Conservation (phyloP, 2,329 filamentous ascomycete species). For the Fonsecaea pugnacius region DNA sequence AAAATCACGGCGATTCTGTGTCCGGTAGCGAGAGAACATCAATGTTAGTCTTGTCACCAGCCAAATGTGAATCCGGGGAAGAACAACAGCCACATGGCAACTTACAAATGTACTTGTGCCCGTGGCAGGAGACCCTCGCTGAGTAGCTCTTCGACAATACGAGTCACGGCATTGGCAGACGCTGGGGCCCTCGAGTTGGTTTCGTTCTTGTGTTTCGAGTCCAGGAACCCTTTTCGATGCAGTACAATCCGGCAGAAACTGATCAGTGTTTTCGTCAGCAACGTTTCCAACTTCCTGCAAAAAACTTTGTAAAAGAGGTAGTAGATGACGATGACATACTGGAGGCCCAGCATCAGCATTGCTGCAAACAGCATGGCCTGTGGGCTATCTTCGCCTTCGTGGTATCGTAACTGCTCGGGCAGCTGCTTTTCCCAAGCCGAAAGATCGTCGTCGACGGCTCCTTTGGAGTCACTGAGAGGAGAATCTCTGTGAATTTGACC, state of each 20-base stretch:
- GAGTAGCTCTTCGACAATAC: slow-evolving; percentile 33
- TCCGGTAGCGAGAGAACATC: slow-evolving; percentile 10
- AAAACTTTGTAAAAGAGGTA: no score
- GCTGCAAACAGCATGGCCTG: slow-evolving; percentile 24
- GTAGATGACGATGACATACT: slow-evolving; percentile 11
- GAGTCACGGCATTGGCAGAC: slow-evolving; percentile 32
- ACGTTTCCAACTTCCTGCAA: no score
- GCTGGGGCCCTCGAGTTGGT: slow-evolving; percentile 19
- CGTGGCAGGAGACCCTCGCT: slow-evolving; percentile 23
- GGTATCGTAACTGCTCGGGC: slow-evolving; percentile 20
- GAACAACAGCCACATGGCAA: slow-evolving; percentile 10
- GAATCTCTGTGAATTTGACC: slow-evolving; percentile 12
- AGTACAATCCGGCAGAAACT: slow-evolving; percentile 24
- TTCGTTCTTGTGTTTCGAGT: slow-evolving; percentile 18
- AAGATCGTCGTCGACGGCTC: slow-evolving; percentile 24
- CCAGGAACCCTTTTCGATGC: slow-evolving; percentile 25
- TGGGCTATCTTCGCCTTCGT: slow-evolving; percentile 18
- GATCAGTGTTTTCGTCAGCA: slow-evolving; percentile 13
- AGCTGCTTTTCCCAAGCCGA: slow-evolving; percentile 27
- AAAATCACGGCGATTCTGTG: slow-evolving; percentile 25
- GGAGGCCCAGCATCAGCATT: slow-evolving; percentile 23
- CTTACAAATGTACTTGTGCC: slow-evolving; percentile 28
- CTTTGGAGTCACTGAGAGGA: slow-evolving; percentile 1
- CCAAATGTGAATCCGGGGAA: no score
- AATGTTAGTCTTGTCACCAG: slow-evolving; percentile 11